Base-by-base conservation (phyloP, 2,329 filamentous ascomycete genomes). In the Phialophora chinensis region DNA sequence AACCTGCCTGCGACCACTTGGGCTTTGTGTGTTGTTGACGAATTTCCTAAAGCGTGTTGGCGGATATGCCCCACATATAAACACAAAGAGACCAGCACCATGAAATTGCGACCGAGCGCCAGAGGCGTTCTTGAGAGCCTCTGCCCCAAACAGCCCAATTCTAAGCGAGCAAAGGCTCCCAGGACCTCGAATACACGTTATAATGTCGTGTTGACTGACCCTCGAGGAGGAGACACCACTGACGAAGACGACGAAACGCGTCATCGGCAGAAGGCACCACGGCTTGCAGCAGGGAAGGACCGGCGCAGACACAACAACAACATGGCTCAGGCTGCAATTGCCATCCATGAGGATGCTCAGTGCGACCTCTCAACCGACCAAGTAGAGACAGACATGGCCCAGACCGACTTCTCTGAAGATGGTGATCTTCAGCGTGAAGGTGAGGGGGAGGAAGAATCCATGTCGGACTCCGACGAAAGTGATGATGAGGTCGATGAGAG, bases 401-500 rank as follows among this genome's bases (percentile, higher is more conserved):
- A 63, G 23, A 50, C 27, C 17, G 17, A 44, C 38, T n/a, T n/a
- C 38, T 44, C 38, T 44, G 38, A 44, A 44, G 38, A 44, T 12
- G 17, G 38, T 60, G 62, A 38, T 38, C 75, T 77, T 4, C 75
- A 76, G 14, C 74, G 79, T 0, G 75, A 77, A 4, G 74, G 75
- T 2, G 73, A 75, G 17, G 71, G 54, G 33, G 57, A 65, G 10
- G 68, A 59, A 4, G 69, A 65, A 6, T 66, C 69, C 14, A 33
- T 56, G 12, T 63, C 66, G 3, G 72, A 72, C 27, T 71, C 73
- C 31, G 77, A 79, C 12, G 75, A 76, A 10, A 75, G 74, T 54
- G 78, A 78, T 17, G 77, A 81, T 55, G 77, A 80, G 49, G 73
- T 78, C 31, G 80, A 83, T 50, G 79, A 80, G 62, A 77, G 76